Evolutionary conservation across 495 filamentous ascomycete species (phyloP), one percentile per base, ranked within the genome.

Genomic region (Clohesyomyces aquaticus): DNA sequence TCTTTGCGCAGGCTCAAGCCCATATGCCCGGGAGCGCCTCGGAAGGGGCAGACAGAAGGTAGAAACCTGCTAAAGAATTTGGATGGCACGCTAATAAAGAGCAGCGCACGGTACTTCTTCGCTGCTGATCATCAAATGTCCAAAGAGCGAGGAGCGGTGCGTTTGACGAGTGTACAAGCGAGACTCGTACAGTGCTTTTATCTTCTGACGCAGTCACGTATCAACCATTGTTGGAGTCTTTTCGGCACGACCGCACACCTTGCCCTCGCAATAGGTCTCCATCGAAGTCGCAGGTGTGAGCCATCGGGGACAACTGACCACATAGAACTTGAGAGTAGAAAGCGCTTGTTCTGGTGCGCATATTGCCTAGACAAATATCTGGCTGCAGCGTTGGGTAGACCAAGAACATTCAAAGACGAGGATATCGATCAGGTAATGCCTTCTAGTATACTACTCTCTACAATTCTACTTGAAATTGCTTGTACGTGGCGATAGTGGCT

Each of bases 181-280:
- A 70, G 75, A 9, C 57, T 78, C 6, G 68, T 69, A 16, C 75
- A 74, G 55, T 78, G 76, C 28, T 72, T 75, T 55, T 78, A 74
- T 56, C 69, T 78, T 21, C 65, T 78, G 9, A 61, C 71, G 11
- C 70, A 73, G 51, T 76, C 74, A 3, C 65, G 72, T 11, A 72
- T 76, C 28, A 76, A 78, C 47, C 75, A 78, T 46, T 75, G 74
- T 56, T 75, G 73, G 67, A 72, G 62, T 59, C 66, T 76, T 23
- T 76, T 78, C 51, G 76, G 77, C 1, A 64, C 62, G 8, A 65
- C 35, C 12, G 62, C 62, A 6, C 62, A 65, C 27, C 62, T 65
- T 25, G 53, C 53, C 16, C 46, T 59, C 22, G 62, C 62, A 10
- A 65, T 65, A n/a, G 62, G 62, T 2, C 26, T 65, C 11, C 50